These are phyloP conservation scores for Saccharomycopsis sp. DNA, from an alignment of 805 yeast genomes.

Conservation along the genomic window DNA sequence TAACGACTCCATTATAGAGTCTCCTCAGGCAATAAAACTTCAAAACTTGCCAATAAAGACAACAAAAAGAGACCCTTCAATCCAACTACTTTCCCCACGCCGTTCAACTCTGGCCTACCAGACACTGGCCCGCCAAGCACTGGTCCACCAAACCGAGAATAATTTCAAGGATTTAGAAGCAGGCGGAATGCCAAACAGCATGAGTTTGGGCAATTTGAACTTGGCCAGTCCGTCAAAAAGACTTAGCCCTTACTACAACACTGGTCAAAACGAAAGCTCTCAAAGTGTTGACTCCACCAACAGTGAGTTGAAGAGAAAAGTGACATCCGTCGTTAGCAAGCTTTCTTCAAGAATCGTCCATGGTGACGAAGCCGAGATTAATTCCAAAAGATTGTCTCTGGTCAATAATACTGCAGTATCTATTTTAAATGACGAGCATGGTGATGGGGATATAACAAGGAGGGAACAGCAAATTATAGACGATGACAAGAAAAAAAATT, in stretches of 20 bases:
- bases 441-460: conserved; percentile 8
- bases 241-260: too few species aligned
- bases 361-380: conserved; percentile 17
- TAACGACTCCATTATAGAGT: conserved; percentile 3
- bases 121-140: neutral
- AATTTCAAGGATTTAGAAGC: conserved; percentile 4
- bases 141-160: neutral
- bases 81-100: conserved; percentile 15
- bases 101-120: too few species aligned
- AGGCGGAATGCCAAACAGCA: conserved; percentile 5
- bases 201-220: neutral
- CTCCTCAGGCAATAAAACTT: conserved; percentile 14
- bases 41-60: conserved; percentile 13
- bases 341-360: conserved; percentile 18
- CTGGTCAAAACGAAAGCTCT: conserved; percentile 7
- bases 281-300: conserved; percentile 11
- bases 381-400: conserved; percentile 3
- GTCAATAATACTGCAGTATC: conserved; percentile 3
- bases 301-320: conserved; percentile 11
- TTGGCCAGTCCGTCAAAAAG: too few species aligned
- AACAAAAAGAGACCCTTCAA: conserved; percentile 13
- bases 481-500: too few species aligned
- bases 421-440: conserved; percentile 14
- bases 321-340: conserved; percentile 17
- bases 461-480: too few species aligned